Evolutionary conservation across 2,329 filamentous ascomycete species (phyloP).

Genomic region (Fusarium denticulatum): DNA sequence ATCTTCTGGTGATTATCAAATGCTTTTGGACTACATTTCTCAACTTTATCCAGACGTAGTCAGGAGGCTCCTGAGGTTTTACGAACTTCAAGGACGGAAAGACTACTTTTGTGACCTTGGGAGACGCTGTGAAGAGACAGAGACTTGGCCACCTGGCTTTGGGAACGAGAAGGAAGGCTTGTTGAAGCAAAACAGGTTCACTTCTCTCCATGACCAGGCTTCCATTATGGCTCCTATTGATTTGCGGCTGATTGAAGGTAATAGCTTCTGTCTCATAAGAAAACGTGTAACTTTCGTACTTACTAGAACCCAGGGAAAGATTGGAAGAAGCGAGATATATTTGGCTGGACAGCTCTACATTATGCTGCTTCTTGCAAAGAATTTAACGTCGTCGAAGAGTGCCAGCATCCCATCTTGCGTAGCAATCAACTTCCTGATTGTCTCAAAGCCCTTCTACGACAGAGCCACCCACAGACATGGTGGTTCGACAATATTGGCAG

Average conservation of each 20-base stretch:
- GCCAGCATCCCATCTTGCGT: neutral
- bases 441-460: neutral
- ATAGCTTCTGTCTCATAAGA: too few relatives aligned
- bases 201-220: neutral
- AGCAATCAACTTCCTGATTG: too few relatives aligned
- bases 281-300: neutral
- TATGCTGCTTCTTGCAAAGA: neutral
- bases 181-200: neutral
- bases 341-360: neutral
- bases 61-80: neutral
- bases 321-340: neutral
- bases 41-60: too few relatives aligned
- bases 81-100: neutral
- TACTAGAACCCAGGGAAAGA: neutral
- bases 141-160: too few relatives aligned
- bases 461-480: neutral
- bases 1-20: neutral
- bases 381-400: accelerated
- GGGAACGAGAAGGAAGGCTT: neutral
- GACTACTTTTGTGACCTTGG: neutral
- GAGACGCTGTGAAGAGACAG: neutral
- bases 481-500: neutral
- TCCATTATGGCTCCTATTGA: neutral
- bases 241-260: neutral
- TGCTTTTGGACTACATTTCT: neutral